A percentile compares a stretch with the other conserved stretches of the same genome.
Conservation (phyloP, 2,329 filamentous ascomycete species). For the Trichoderma atrobrunneum region DNA sequence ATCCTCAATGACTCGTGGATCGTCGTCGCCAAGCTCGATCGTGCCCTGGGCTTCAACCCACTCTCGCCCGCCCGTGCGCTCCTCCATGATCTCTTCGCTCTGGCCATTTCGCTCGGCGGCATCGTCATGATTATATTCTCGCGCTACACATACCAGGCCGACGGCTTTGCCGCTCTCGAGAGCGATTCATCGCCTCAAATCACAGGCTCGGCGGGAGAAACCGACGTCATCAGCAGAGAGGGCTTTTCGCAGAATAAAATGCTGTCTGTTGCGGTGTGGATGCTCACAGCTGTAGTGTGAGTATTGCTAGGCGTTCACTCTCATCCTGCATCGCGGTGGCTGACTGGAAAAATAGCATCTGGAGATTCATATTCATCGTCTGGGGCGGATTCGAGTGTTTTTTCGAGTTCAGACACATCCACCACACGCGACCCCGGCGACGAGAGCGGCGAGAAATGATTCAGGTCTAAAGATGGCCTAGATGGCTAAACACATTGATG, state of each 20-base stretch:
- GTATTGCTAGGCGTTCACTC: background rate
- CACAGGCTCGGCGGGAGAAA: background rate
- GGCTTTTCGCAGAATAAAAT: slow-evolving; percentile 18
- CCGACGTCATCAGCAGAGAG: slow-evolving; percentile 11
- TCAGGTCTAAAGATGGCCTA: background rate
- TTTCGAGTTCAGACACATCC: slow-evolving; percentile 2
- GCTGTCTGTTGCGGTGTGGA: slow-evolving; percentile 18
- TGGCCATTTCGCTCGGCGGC: slow-evolving; percentile 35
- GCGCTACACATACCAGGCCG: slow-evolving; percentile 10
- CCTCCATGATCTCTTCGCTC: slow-evolving; percentile 34
- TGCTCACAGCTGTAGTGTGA: slow-evolving; percentile 17
- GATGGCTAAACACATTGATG: background rate
- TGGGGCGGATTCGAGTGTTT: slow-evolving; percentile 20
- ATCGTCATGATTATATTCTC: slow-evolving; percentile 31
- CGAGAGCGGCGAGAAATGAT: background rate
- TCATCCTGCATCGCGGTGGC: background rate
- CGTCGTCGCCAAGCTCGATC: slow-evolving; percentile 30
- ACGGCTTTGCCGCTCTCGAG: background rate
- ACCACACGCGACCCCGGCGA: background rate
- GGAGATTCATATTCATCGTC: slow-evolving; percentile 18
- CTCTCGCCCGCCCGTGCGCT: slow-evolving; percentile 30
- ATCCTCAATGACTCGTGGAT: slow-evolving; percentile 41
- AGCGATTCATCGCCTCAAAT: background rate
- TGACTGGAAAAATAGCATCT: slow-evolving; percentile 7
- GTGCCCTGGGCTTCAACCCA: slow-evolving; percentile 27